These are phyloP conservation scores for Halenospora varia DNA, from an alignment of 495 filamentous ascomycete species.

Conservation along the genomic window DNA sequence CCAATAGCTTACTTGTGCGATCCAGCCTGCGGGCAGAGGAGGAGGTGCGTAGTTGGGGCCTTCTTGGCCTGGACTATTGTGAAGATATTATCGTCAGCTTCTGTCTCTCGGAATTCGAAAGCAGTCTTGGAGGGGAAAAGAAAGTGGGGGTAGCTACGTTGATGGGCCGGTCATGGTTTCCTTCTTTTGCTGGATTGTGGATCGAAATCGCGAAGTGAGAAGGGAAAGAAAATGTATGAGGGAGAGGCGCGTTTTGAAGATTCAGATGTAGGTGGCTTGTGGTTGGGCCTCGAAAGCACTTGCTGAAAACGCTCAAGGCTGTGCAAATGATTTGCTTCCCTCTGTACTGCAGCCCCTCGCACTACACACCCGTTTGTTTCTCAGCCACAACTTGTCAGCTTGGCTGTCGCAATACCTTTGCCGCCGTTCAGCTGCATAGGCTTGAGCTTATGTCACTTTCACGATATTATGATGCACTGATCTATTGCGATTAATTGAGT, in stretches of 20 bases:
- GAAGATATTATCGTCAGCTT: conserved; percentile 29
- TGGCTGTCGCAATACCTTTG: background rate
- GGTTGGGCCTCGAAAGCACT: background rate
- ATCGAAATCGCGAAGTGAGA: background rate
- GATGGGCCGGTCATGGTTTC: conserved; percentile 23
- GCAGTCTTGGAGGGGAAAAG: background rate
- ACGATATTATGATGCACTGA: too few species aligned
- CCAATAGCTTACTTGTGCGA: too few species aligned
- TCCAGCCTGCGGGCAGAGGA: conserved; percentile 69
- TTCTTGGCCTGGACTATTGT: conserved; percentile 49
- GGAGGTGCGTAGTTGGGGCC: conserved; percentile 70
- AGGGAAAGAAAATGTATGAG: background rate
- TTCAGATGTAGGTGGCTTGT: background rate
- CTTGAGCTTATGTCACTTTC: too few species aligned
- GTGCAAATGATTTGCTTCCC: background rate
- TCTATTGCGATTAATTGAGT: too few species aligned
- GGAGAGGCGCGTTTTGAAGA: background rate
- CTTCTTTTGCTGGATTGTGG: background rate
- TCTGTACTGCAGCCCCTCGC: background rate
- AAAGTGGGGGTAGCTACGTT: conserved; percentile 15
- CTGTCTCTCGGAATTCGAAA: conserved; percentile 28
- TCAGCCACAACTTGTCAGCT: background rate
- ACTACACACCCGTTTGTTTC: background rate
- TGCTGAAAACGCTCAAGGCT: background rate
- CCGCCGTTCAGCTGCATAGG: background rate